phyloP scores from a whole-genome alignment of 495 filamentous ascomycete species.

The Cercophora newfieldiana region DNA sequence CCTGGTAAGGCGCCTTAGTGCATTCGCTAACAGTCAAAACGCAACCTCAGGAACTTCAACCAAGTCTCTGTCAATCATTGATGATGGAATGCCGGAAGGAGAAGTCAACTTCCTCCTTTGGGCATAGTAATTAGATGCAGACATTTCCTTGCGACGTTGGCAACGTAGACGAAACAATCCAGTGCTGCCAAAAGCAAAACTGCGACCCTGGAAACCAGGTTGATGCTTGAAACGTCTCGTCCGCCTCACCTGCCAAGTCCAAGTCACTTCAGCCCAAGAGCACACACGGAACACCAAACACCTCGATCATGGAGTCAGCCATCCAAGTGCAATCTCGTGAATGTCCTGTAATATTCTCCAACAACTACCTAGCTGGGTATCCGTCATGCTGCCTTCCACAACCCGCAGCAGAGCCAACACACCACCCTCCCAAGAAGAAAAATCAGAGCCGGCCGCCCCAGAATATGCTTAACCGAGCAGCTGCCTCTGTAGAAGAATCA shows the following conservation, averaged over 20 bases:
- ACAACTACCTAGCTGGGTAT: not conserved
- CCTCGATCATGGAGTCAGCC: not conserved
- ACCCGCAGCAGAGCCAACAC: not conserved
- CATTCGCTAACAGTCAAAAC: not conserved
- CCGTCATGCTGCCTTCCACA: not conserved
- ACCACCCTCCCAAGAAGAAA: not conserved
- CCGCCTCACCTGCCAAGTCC: not conserved
- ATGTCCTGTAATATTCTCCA: not conserved
- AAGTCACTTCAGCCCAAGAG: no score
- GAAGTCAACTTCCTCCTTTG: not conserved
- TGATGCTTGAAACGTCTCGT: not conserved
- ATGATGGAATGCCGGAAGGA: not conserved
- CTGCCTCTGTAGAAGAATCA: constrained; percentile 3
- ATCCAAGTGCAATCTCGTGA: not conserved
- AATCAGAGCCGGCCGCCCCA: not conserved
- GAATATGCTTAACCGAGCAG: not conserved
- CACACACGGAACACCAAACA: not conserved
- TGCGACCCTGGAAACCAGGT: not conserved
- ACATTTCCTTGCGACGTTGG: not conserved
- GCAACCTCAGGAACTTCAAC: not conserved
- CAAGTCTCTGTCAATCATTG: no score
- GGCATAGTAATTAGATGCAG: not conserved
- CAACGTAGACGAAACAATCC: not conserved
- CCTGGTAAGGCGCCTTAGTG: not conserved
- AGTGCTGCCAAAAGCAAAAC: not conserved